Evolutionary conservation across 305 asterid genomes (phyloP).

Genomic region (Fraxinus paxiana): DNA sequence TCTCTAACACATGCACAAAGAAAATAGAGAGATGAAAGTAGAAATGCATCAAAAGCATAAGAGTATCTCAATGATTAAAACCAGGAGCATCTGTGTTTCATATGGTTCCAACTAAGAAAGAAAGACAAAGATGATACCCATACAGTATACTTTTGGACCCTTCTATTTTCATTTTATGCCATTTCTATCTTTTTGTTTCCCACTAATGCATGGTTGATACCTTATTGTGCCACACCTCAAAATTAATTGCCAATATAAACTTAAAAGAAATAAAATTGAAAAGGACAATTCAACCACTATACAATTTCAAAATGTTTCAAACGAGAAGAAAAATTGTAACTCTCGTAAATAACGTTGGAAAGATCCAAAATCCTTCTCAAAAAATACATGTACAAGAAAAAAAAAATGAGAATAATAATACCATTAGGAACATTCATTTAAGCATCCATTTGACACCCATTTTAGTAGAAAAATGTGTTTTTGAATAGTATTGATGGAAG

Average conservation of each 20-base stretch:
- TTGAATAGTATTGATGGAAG: no score
- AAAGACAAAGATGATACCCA: background rate
- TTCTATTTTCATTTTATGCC: background rate
- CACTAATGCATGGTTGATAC: background rate
- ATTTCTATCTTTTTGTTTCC: background rate
- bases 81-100: constrained; percentile 11
- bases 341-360: background rate
- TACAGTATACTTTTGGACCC: background rate
- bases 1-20: background rate
- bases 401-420: background rate
- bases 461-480: no score
- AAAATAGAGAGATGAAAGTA: constrained; percentile 7
- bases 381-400: background rate
- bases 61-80: constrained; percentile 23
- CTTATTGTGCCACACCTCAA: background rate
- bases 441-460: no score
- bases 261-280: background rate
- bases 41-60: constrained; percentile 26
- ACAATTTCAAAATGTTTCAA: background rate
- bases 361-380: background rate
- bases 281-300: background rate
- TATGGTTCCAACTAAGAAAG: constrained; percentile 21
- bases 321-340: background rate
- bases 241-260: background rate
- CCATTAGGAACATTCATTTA: background rate